Conservation (phyloP, 257 asterid genomes). For the Scutellaria galericulata region DNA sequence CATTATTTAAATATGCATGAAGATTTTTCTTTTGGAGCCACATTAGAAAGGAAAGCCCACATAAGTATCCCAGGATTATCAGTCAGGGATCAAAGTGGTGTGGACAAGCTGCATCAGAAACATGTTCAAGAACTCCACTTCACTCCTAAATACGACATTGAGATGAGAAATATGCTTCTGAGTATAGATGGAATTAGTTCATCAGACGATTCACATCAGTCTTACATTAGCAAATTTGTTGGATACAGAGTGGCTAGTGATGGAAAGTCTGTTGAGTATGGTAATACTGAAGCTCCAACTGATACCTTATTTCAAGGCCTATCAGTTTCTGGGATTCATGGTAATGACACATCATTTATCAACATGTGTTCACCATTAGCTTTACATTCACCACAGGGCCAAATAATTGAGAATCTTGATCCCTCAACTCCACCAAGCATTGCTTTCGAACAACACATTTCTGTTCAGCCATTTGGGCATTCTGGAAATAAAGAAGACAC, state of each 20-base stretch:
- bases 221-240: slow-evolving; percentile 36
- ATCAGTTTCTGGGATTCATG: neutral
- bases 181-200: slow-evolving; percentile 26
- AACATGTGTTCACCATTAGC: neutral
- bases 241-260: slow-evolving; percentile 58
- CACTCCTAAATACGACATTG: slow-evolving; percentile 40
- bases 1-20: neutral
- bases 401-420: neutral
- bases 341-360: neutral
- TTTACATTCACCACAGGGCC: neutral
- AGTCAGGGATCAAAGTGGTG: slow-evolving; percentile 12
- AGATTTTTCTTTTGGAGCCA: slow-evolving; percentile 6
- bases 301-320: slow-evolving; percentile 8
- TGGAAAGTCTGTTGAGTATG: slow-evolving; percentile 53
- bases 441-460: neutral
- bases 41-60: slow-evolving; percentile 25
- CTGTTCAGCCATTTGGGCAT: neutral
- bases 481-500: slow-evolving; percentile 7
- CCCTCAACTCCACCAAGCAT: slow-evolving; percentile 3
- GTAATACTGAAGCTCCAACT: slow-evolving; percentile 32
- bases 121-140: slow-evolving; percentile 18
- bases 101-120: slow-evolving; percentile 5
- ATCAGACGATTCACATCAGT: neutral
- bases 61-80: slow-evolving; percentile 19
- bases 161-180: slow-evolving; percentile 46